Base-by-base conservation (phyloP, 805 yeast species). In the Saccharomycopsis sp. region DNA sequence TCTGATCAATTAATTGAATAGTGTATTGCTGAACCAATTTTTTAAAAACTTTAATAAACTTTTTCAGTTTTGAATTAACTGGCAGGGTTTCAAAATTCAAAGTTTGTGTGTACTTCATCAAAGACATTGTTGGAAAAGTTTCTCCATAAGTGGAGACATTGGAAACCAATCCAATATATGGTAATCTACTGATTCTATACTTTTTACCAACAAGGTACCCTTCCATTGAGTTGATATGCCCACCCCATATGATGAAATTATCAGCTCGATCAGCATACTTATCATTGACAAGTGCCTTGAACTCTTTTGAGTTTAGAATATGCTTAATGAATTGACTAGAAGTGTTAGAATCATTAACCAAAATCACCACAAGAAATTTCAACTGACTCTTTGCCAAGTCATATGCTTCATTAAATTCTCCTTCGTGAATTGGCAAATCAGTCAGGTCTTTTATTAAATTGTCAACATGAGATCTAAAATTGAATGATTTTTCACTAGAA, bases 131-230 rank as follows among this genome's bases (percentile, higher is more conserved):
- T 0, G 80, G 74, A 2, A 65, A 51, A 1, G 77, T 66, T 20
- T 71, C 65, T 1, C 67, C 68, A 20, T 41, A 44, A 9, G 53
- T 47, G 54, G 63, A 71, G 43, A 66, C 87, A 63, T 66, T 83
- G 32, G 68, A 82, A 54, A 62, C 72, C 60, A 70, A 64, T 43
- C 65, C 68, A 13, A 75, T 61, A 48, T 69, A 76, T 1, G 93
- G 90, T 20, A 78, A 63, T 31, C 72, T 66, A 22, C 71, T 66
- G 2, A 75, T 71, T 29, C 66, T 68, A 50, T 81, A 66, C 31
- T 72, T 65, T 51, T 70, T 70, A 1, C 85, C 84, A 33, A 84
- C 72, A 47, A 78, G 78, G 65, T 75, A 77, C 2, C 84, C 74
- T 58, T 84, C 90, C 1, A 81, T 70, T 51, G 77, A 77, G 13